Evolutionary conservation across 2,329 filamentous ascomycete genomes (phyloP).

Genomic region (Sporothrix euskadiensis): DNA sequence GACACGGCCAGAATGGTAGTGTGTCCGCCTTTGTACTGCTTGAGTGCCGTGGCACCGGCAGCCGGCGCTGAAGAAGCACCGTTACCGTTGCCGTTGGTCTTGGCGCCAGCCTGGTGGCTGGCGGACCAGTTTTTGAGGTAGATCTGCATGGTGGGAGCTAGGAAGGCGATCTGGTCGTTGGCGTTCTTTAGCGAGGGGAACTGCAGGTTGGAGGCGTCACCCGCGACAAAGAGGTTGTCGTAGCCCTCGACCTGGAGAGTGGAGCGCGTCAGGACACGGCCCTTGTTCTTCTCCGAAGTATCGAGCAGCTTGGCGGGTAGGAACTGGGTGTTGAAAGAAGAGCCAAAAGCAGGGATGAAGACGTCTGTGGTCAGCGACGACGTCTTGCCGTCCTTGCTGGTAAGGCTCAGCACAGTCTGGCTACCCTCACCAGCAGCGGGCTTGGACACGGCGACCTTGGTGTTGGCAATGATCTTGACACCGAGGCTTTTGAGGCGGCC

Average conservation of each 20-base stretch:
- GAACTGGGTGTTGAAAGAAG: constrained; percentile 45
- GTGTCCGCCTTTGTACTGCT: constrained; percentile 8
- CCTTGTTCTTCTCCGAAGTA: constrained; percentile 25
- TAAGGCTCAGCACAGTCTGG: constrained; percentile 23
- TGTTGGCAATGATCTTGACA: constrained; percentile 42
- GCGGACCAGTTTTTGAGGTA: constrained; percentile 29
- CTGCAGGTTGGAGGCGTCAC: constrained; percentile 38
- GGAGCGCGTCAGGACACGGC: constrained; percentile 34
- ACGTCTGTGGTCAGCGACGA: constrained; percentile 34
- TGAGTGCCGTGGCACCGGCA: not conserved
- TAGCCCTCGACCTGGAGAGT: constrained; percentile 36
- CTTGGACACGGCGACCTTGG: constrained; percentile 40
- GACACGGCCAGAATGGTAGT: constrained; percentile 33
- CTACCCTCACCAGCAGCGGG: constrained; percentile 9
- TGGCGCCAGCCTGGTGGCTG: not conserved
- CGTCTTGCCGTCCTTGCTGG: constrained; percentile 20
- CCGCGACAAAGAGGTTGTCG: constrained; percentile 38
- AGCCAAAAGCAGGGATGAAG: constrained; percentile 51
- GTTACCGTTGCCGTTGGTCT: constrained; percentile 31
- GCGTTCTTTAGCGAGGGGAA: constrained; percentile 32
- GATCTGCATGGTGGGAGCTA: constrained; percentile 34
- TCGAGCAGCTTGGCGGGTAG: constrained; percentile 37
- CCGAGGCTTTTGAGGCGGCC: constrained; percentile 45
- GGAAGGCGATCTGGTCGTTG: constrained; percentile 35
- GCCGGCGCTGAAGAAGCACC: not conserved